phyloP scores from a whole-genome alignment of 2,329 filamentous ascomycete genomes.

The Aphanoascus verrucosus region DNA sequence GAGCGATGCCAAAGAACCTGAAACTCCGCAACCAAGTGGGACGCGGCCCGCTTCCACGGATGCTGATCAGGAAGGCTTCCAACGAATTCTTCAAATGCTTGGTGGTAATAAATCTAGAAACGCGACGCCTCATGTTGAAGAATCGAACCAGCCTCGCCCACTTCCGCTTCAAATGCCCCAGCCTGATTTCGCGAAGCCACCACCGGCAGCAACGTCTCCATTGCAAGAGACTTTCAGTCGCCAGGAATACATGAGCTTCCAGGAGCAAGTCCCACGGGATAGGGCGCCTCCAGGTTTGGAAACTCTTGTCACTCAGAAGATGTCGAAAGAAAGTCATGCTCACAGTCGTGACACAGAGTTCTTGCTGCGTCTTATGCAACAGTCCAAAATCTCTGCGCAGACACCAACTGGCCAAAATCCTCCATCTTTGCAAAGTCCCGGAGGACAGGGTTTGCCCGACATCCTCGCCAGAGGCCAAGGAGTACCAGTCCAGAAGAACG shows the following conservation, averaged over 20 bases:
- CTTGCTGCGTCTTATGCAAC: conserved; percentile 72
- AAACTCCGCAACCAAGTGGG: conserved; percentile 25
- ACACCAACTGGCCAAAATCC: conserved; percentile 20
- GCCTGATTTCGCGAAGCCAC: conserved; percentile 21
- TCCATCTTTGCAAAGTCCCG: conserved; percentile 25
- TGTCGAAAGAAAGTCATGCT: conserved; percentile 26
- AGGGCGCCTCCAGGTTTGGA: conserved; percentile 23
- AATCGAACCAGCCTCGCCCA: conserved; percentile 23
- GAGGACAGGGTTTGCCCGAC: conserved; percentile 28
- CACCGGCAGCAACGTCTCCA: conserved; percentile 23
- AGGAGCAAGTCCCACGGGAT: conserved; percentile 20
- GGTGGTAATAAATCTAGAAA: conserved; percentile 44
- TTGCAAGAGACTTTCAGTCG: conserved; percentile 23
- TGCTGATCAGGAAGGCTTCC: conserved; percentile 76
- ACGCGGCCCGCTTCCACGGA: conserved; percentile 39
- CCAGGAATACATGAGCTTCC: conserved; percentile 25
- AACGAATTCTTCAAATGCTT: conserved; percentile 70
- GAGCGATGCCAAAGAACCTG: conserved; percentile 39
- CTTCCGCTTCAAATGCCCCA: conserved; percentile 18
- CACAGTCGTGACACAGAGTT: conserved; percentile 65
- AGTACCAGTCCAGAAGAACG: conserved; percentile 28
- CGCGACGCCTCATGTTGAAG: conserved; percentile 36
- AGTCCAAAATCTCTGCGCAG: conserved; percentile 33
- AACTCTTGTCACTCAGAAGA: conserved; percentile 21
- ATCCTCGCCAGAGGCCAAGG: conserved; percentile 26